phyloP scores from a whole-genome alignment of 2,329 filamentous ascomycete genomes.

The Cladophialophora yegresii region DNA sequence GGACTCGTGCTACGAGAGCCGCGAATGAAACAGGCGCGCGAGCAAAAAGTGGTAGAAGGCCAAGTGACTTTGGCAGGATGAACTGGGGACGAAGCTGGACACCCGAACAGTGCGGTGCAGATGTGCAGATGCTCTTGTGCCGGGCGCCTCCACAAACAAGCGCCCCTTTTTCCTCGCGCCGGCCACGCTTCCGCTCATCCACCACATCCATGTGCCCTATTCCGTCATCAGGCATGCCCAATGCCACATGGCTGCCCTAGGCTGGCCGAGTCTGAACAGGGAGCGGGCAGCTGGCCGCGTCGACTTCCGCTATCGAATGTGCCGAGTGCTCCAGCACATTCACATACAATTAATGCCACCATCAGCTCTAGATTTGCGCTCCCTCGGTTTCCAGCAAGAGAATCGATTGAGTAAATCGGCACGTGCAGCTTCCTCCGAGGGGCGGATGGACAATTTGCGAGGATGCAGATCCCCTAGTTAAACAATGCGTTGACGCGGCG shows the following conservation, averaged over 20 bases:
- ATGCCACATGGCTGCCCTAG: conserved; percentile 20
- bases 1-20: background rate
- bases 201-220: background rate
- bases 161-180: conserved; percentile 8
- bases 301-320: background rate
- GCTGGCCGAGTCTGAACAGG: background rate
- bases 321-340: background rate
- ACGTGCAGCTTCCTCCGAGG: conserved; percentile 8
- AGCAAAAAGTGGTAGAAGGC: conserved; percentile 1
- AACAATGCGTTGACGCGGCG: background rate
- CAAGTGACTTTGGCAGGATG: conserved; percentile 5
- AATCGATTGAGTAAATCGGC: background rate
- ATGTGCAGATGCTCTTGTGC: conserved; percentile 1
- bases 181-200: background rate
- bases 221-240: conserved; percentile 5
- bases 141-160: conserved; percentile 19
- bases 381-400: background rate
- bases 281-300: background rate
- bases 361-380: background rate
- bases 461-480: conserved; percentile 8
- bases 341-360: background rate
- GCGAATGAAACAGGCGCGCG: conserved; percentile 6
- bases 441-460: conserved; percentile 7
- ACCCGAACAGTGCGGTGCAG: background rate
- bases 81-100: background rate